Base-by-base conservation (phyloP, 257 asterid species). In the Paulownia fortunei region DNA sequence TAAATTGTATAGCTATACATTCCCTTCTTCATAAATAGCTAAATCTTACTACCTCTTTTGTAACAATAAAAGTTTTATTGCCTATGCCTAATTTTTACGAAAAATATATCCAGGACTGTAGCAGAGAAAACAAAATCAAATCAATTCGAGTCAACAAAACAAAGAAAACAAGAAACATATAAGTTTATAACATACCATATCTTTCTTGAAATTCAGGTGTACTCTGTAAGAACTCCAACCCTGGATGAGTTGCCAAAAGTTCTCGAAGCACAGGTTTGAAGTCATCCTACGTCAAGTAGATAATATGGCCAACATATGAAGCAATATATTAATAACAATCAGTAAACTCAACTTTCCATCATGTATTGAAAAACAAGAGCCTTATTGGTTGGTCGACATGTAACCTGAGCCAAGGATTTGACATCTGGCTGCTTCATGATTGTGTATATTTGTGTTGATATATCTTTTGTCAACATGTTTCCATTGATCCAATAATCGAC, bases 201-300 rank as follows among this genome's bases (percentile, higher is more conserved):
- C 99, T 88, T 87, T 93, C 99, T 88, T 96, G 99, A 84, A 96
- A 96, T 86, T 96, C 99, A 82, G 99, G 98, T 74, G 99, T 96
- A 72, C 96, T 89, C 78, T 93, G 98, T 82, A 96, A 90, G 93
- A 96, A 96, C 87, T 93, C 98, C 89, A 96, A 84, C 74, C 99
- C 99, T 8, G 99, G 98, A 89, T 96, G 99, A 82, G 98, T 89
- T 69, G 96, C 86, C 92, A 96, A 84, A 81, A 96, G 97, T 73
- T 96, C 99, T 75, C 91, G 96, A 86, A 96, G 97, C 74, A 96
- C 83, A 68, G 97, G 95, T 74, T 93, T 96, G 87, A 96, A 93
- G 87, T 93, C 98, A 76, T 89, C 97, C 99, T 96, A 70, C 60
- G 66, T 77, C 84, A 77, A 77, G 76, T 61, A 52, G 19, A 74